Percentiles rank a stretch among this genome's conserved stretches.
Conservation (phyloP, 805 yeast species). For the Pichia rugopelliculosa region DNA sequence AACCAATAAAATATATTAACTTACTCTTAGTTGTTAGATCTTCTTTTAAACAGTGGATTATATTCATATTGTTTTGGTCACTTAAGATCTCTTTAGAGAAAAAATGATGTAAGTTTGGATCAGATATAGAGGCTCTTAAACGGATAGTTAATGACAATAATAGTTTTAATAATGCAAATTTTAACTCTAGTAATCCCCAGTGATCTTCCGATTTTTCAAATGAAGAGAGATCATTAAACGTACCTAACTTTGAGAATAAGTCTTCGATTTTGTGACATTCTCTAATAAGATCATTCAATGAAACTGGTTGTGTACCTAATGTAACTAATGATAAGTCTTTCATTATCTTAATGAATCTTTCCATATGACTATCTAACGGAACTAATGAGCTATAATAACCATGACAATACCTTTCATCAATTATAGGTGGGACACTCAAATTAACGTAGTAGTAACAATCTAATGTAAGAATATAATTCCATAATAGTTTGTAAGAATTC, state of each 20-base stretch:
- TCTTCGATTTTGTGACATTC: background rate
- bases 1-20: background rate
- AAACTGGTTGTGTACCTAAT: background rate
- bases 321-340: conserved; percentile 1
- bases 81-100: background rate
- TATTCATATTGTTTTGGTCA: background rate
- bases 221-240: background rate
- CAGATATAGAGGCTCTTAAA: background rate
- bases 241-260: background rate
- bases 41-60: background rate
- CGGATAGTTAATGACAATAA: background rate
- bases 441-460: conserved; percentile 12
- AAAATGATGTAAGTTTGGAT: background rate
- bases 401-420: conserved; percentile 12
- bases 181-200: conserved; percentile 6
- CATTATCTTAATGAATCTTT: background rate
- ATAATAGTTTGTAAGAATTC: conserved; percentile 7
- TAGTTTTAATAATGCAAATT: conserved; percentile 4
- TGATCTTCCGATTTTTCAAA: background rate
- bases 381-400: conserved; percentile 4
- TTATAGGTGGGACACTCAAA: conserved; percentile 9
- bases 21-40: background rate
- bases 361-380: background rate
- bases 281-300: background rate
- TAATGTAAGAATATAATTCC: conserved; percentile 13